Base-by-base conservation (phyloP, 1,284 basidiomycete species). In the Exsudoporus floridanus region DNA sequence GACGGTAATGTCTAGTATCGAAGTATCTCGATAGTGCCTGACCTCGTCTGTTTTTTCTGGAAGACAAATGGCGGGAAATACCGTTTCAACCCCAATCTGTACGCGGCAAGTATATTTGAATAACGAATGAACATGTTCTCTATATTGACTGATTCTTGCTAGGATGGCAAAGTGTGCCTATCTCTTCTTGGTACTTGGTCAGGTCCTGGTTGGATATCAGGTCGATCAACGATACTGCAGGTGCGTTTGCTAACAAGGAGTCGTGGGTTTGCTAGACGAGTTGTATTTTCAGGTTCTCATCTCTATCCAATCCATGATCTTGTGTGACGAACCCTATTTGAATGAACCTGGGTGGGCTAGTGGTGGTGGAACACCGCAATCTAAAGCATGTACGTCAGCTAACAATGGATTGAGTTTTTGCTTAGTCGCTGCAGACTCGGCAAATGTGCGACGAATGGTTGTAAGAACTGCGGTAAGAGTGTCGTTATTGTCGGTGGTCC, bases 251-350 rank as follows among this genome's bases (percentile, higher is more conserved):
- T 34, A 7, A 50, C 38, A 35, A n/a, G 34, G 18, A 19, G 19
- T 35, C 30, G 10, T 16, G n/a, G 18, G 16, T 23, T 18, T 45
- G 18, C 47, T 38, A 53, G 18, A 60, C 47, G n/a, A 31, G 5
- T 45, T 45, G 12, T 44, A 10, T 40, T n/a, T 61, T 10, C 58
- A 90, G 85, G 90, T 92, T 28, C 76, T 93, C 39, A 88, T 96
- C 40, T 94, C 92, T n/a, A 94, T 95, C 40, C 93, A 95, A 73
- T 91, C 90, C 7, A 90, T 96, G 86, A 94, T 95, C 58, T 73
- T 94, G 21, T 92, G 88, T 56, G 90, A 94, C 12, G 92, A 94
- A 60, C 92, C 92, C 6, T 92, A 91, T 65, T 69, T 90, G 52
- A 94, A 94, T 61, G 94, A 97, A 70, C 94, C 94, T 13, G 91